Evolutionary conservation across 1,284 basidiomycete species (phyloP).

Genomic region (Rhodotorula sp.): DNA sequence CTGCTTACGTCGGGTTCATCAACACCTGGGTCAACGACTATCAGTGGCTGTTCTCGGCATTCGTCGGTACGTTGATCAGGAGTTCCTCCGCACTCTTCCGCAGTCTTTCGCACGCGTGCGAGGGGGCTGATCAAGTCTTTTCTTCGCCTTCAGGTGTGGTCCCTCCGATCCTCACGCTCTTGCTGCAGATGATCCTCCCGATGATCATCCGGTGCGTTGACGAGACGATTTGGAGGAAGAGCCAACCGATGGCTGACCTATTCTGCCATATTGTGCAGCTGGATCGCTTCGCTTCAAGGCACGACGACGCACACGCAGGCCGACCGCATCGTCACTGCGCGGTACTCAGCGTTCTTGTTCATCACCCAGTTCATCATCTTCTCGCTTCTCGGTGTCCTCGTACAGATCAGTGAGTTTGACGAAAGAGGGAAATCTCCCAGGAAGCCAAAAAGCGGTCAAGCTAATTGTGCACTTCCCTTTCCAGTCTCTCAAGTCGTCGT

Average conservation of each 20-base stretch:
- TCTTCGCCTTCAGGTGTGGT: constrained; percentile 56
- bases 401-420: constrained; percentile 59
- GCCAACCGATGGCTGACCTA: background rate
- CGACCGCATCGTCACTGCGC: constrained; percentile 81
- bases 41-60: constrained; percentile 42
- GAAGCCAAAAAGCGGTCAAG: too few species aligned
- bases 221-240: constrained; percentile 42
- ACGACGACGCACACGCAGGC: constrained; percentile 65
- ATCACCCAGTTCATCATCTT: constrained; percentile 87
- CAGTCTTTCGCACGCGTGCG: background rate
- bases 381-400: constrained; percentile 81
- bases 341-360: constrained; percentile 88
- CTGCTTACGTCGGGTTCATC: constrained; percentile 69
- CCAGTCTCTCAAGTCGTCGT: constrained; percentile 38
- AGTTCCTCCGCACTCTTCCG: background rate
- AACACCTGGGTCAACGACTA: constrained; percentile 58
- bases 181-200: constrained; percentile 86
- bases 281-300: constrained; percentile 43
- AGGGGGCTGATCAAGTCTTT: background rate
- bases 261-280: constrained; percentile 30
- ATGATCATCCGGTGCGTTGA: constrained; percentile 75
- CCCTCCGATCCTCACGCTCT: constrained; percentile 76
- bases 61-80: constrained; percentile 33
- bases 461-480: background rate
- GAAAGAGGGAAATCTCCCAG: background rate